These are phyloP conservation scores for Trebouxia sp. DNA, from an alignment of 139 green algal species.

Conservation along the genomic window DNA sequence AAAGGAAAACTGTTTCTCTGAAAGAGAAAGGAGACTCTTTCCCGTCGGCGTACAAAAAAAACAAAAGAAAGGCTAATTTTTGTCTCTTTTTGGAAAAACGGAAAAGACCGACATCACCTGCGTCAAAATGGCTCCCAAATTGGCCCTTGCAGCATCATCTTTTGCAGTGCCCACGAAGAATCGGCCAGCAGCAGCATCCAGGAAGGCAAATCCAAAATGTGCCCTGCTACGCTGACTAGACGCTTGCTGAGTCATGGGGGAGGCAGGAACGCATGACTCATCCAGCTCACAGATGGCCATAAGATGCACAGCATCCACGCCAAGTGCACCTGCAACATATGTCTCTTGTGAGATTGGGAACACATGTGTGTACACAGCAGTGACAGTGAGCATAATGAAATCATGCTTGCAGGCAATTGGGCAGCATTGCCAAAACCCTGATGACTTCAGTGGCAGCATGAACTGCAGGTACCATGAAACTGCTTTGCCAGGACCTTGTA, in stretches of 20 bases:
- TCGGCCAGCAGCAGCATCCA: conserved; percentile 52
- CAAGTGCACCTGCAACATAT: not conserved
- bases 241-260: not conserved
- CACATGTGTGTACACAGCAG: not conserved
- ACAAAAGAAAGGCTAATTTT: too few species aligned
- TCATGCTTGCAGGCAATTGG: too few species aligned
- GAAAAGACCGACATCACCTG: too few species aligned
- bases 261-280: not conserved
- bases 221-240: conserved; percentile 21
- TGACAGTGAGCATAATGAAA: too few species aligned
- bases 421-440: too few species aligned
- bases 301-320: conserved; percentile 44
- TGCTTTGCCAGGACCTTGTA: too few species aligned
- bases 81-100: too few species aligned
- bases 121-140: conserved; percentile 44
- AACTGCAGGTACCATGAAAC: too few species aligned
- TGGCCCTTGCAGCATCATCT: conserved; percentile 46
- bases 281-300: conserved; percentile 38
- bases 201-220: conserved; percentile 53
- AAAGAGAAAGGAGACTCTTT: too few species aligned
- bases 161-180: conserved; percentile 44
- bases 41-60: too few species aligned
- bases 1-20: too few species aligned
- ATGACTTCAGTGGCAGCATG: too few species aligned
- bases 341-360: not conserved